Evolutionary conservation across 352 stramenopile species (phyloP).

Genomic region (Pythium sukuiense): DNA sequence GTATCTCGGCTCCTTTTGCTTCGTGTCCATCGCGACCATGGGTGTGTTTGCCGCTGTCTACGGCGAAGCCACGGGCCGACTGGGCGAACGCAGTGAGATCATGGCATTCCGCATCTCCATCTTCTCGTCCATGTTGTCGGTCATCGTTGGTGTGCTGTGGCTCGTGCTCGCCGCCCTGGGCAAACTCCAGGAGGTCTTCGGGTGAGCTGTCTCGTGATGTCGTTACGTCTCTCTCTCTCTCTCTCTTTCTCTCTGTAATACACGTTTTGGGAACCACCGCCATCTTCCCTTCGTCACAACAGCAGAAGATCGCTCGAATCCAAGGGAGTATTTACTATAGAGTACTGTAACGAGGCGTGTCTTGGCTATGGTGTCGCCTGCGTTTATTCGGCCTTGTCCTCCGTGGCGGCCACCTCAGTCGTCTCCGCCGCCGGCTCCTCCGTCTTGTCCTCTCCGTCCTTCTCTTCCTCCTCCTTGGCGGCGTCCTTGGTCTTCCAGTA

Average conservation of each 20-base stretch:
- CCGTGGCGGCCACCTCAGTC: conserved; percentile 13
- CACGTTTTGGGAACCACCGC: neutral
- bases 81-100: conserved; percentile 70
- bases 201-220: conserved; percentile 30
- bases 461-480: conserved; percentile 2
- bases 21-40: conserved; percentile 90
- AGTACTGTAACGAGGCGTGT: conserved; percentile 7
- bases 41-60: conserved; percentile 86
- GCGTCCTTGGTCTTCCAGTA: conserved; percentile 88
- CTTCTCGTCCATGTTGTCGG: conserved; percentile 82
- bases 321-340: conserved; percentile 16
- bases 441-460: conserved; percentile 20
- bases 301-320: neutral
- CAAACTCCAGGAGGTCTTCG: conserved; percentile 81
- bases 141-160: conserved; percentile 83
- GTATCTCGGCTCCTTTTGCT: conserved; percentile 91
- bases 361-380: neutral
- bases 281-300: neutral
- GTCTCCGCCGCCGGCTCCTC: conserved; percentile 27
- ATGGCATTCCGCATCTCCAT: conserved; percentile 80
- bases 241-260: neutral
- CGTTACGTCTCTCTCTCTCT: neutral
- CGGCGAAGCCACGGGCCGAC: conserved; percentile 66
- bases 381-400: conserved; percentile 27
- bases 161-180: conserved; percentile 70